Evolutionary conservation across 441 rosid genomes (phyloP).

Genomic region (Mallotus japonicus): DNA sequence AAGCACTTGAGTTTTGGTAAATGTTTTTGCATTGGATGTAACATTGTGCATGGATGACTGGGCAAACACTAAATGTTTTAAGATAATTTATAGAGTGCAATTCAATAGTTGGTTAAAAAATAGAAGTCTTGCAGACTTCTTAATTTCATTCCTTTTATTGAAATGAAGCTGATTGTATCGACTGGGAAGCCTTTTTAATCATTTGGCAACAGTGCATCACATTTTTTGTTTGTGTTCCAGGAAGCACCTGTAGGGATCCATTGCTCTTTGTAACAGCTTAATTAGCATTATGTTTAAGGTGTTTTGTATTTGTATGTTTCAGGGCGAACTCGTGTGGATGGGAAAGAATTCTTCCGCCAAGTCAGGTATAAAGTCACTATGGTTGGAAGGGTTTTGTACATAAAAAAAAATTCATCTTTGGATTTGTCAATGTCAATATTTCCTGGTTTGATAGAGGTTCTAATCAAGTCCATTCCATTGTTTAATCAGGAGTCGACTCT

Average conservation of each 20-base stretch:
- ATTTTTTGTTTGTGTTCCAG: slow-evolving; percentile 2
- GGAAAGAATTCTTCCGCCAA: slow-evolving; percentile 94
- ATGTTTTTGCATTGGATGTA: not conserved
- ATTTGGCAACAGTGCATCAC: too few species aligned
- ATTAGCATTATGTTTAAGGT: not conserved
- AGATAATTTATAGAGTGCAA: not conserved
- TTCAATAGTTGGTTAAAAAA: not conserved
- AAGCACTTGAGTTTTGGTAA: not conserved
- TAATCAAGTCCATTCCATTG: slow-evolving; percentile 6
- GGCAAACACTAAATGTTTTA: not conserved
- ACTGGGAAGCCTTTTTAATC: not conserved
- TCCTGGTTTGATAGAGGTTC: not conserved
- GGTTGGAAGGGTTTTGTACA: not conserved
- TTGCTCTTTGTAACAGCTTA: not conserved
- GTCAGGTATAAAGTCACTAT: slow-evolving; percentile 58
- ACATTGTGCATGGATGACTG: not conserved
- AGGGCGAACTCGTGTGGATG: slow-evolving; percentile 83
- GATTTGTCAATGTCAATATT: not conserved
- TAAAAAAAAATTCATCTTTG: not conserved
- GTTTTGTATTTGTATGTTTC: slow-evolving; percentile 26
- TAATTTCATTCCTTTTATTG: not conserved
- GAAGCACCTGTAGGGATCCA: not conserved
- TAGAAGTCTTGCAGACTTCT: not conserved
- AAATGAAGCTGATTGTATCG: not conserved
- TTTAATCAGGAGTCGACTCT: slow-evolving; percentile 67